Evolutionary conservation across 768 basidiomycete genomes (phyloP).

Genomic region (Exidia glandulosa): DNA sequence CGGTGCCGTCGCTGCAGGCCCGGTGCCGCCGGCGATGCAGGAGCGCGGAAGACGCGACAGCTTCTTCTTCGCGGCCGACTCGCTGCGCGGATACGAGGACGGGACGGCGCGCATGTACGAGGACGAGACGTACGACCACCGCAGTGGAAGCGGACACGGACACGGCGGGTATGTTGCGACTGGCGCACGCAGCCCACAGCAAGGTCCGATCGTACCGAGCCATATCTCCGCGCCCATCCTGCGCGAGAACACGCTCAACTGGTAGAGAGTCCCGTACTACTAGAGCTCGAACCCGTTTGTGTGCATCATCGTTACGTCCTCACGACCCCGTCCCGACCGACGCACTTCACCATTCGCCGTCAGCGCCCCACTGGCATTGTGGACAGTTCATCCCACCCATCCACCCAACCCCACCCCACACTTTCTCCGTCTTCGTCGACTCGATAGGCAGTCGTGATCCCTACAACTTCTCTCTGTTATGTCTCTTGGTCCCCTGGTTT

Average conservation of each 20-base stretch:
- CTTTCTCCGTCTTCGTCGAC: too few relatives aligned
- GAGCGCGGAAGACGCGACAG: constrained; percentile 45
- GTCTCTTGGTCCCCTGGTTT: too few relatives aligned
- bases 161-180: constrained; percentile 24
- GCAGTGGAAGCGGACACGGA: constrained; percentile 15
- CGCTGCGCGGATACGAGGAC: constrained; percentile 48
- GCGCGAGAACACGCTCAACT: constrained; percentile 77
- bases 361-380: too few relatives aligned
- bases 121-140: constrained; percentile 27
- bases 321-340: too few relatives aligned
- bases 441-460: too few relatives aligned
- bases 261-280: too few relatives aligned
- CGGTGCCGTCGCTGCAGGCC: constrained; percentile 62
- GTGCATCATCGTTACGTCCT: too few relatives aligned
- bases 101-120: constrained; percentile 13
- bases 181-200: constrained; percentile 24
- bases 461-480: too few relatives aligned
- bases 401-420: too few relatives aligned
- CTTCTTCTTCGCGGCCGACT: constrained; percentile 85
- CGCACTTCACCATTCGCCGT: too few relatives aligned
- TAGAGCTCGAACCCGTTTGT: too few relatives aligned
- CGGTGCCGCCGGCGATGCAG: constrained; percentile 29
- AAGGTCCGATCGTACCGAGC: constrained; percentile 45
- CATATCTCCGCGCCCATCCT: constrained; percentile 68
- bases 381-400: too few relatives aligned